Base-by-base conservation (phyloP, 2,329 filamentous ascomycete genomes). In the Lecanicillium sp. region DNA sequence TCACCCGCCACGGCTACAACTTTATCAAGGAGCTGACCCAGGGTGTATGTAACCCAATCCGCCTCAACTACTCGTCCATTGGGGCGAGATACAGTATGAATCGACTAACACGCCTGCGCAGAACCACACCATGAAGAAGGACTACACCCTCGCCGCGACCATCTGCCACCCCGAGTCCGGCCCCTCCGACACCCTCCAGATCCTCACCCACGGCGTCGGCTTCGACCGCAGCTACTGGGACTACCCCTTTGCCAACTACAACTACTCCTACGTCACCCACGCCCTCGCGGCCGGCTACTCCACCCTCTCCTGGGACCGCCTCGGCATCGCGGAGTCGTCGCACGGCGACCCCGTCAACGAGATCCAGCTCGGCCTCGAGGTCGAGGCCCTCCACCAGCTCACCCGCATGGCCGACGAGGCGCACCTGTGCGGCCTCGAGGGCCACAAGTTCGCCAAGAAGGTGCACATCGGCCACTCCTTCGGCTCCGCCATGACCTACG, bases 401-500 rank as follows among this genome's bases (percentile, higher is more conserved):
- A 84, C 80, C 0, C 59, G 60, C 10, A 62, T 66, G 52, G 65
- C 80, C 2, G 73, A 75, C 24, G 55, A 60, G 1, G 73, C 74
- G 39, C 56, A 58, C 0, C 63, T 84, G 20, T 58, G 66, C 0
- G 62, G 65, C 17, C 60, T 76, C n/a, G 58, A 58, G 23, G 39
- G 38, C 20, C 54, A 60, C 39, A 53, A 53, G 17, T 70, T 64
- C 54, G 49, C 57, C 37, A 72, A 75, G 56, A 64, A 79, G 20
- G 66, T 81, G 8, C 81, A 85, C 58, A 69, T 82, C 14, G 82
- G 81, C 11, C 81, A 86, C 66, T 81, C 76, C 0, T 85, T 81
- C 55, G 82, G 82, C 26, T 80, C 79, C 0, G 63, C 73, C 5
- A 75, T 79, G 55, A 75, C 73, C 2, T 82, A 79, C 61, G 70